A percentile compares a stretch with the other conserved stretches of the same genome.
Conservation (phyloP, 2,329 filamentous ascomycete species). For the Fusarium irregulare region DNA sequence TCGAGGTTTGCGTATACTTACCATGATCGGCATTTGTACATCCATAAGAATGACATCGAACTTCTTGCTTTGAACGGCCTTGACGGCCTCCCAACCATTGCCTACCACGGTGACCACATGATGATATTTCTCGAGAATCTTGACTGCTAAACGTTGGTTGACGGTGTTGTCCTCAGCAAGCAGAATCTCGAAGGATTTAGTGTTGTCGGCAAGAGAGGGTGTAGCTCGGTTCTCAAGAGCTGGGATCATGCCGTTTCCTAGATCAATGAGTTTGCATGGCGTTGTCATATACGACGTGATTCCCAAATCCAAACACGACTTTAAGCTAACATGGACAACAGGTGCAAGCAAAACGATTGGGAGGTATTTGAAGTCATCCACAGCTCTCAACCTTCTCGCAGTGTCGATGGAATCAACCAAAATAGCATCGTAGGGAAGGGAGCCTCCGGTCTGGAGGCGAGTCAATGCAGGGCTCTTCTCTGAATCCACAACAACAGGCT, state of each 20-base stretch:
- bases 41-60: conserved; percentile 99
- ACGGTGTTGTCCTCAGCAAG: conserved; percentile 97
- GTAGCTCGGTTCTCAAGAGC: conserved; percentile 93
- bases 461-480: conserved; percentile 71
- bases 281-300: conserved; percentile 99
- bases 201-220: conserved; percentile 91
- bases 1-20: conserved; percentile 54
- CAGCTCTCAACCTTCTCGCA: conserved; percentile 83
- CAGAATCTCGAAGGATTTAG: conserved; percentile 93
- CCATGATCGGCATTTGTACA: conserved; percentile 99
- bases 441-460: conserved; percentile 63
- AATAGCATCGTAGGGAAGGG: conserved; percentile 89
- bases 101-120: conserved; percentile 92
- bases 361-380: conserved; percentile 97
- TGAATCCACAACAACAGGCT: conserved; percentile 86
- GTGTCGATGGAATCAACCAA: conserved; percentile 94
- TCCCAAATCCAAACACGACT: conserved; percentile 91
- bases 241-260: conserved; percentile 96
- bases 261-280: conserved; percentile 90
- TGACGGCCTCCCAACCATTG: conserved; percentile 92
- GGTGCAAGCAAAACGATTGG: conserved; percentile 93
- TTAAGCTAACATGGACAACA: conserved; percentile 88
- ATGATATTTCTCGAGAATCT: conserved; percentile 97
- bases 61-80: conserved; percentile 89
- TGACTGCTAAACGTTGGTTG: conserved; percentile 94